A percentile compares a stretch with the other conserved stretches of the same genome.
phyloP scores from a whole-genome alignment of 495 filamentous ascomycete species.

The Beverwykella pulmonaria region DNA sequence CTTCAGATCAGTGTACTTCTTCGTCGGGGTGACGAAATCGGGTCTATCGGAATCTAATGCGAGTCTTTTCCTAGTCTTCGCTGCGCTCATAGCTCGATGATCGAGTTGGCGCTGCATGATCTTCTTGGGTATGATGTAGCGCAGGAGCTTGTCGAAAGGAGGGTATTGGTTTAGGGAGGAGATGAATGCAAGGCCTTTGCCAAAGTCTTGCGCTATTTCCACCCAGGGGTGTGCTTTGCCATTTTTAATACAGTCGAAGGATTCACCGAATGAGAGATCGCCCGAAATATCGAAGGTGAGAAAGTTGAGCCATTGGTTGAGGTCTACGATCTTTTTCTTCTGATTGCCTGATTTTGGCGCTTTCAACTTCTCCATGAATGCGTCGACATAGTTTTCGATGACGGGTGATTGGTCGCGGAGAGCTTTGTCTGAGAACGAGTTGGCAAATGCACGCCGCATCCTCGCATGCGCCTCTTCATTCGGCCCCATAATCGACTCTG shows the following conservation, averaged over 20 bases:
- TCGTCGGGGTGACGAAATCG: conserved; percentile 22
- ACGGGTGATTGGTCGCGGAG: conserved; percentile 22
- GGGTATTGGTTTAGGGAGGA: conserved; percentile 21
- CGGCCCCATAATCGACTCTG: conserved; percentile 25
- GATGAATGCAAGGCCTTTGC: conserved; percentile 17
- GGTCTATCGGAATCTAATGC: conserved; percentile 15
- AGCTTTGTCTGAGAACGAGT: conserved; percentile 28
- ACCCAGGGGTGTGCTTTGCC: conserved; percentile 28
- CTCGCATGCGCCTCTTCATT: conserved; percentile 20
- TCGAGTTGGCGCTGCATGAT: conserved; percentile 19
- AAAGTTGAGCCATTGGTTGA: conserved; percentile 30
- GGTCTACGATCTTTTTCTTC: conserved; percentile 16
- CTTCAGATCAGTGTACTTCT: conserved; percentile 26
- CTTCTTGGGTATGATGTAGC: conserved; percentile 22
- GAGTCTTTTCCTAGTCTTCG: conserved; percentile 13
- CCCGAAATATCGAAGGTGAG: conserved; percentile 32
- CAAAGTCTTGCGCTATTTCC: conserved; percentile 19
- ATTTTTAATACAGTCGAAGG: conserved; percentile 27
- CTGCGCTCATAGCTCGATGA: conserved; percentile 22
- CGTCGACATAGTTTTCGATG: conserved; percentile 16
- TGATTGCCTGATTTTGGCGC: not conserved
- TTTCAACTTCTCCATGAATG: conserved; percentile 22
- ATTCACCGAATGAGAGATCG: conserved; percentile 31
- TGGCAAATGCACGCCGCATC: conserved; percentile 19
- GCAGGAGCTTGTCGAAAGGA: conserved; percentile 17